Conservation (phyloP, 306 rosid genomes). For the Spatholobus suberectus region DNA sequence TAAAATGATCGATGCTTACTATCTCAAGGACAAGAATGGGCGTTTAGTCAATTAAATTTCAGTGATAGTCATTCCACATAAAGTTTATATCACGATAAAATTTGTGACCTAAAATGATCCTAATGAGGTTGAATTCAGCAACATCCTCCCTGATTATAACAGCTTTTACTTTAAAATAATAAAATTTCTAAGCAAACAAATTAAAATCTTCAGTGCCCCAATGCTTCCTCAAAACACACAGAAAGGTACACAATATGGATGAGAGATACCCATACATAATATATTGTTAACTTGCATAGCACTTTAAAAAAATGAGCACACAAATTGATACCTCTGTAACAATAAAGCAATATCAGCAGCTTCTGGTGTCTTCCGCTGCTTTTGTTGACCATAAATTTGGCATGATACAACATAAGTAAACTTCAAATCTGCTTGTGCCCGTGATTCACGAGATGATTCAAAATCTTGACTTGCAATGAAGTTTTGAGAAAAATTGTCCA, state of each 20-base stretch:
- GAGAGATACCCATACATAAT: conserved; percentile 1
- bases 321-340: conserved; percentile 75
- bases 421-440: conserved; percentile 96
- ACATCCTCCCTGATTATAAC: conserved; percentile 28
- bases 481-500: conserved; percentile 65
- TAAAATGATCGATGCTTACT: neutral
- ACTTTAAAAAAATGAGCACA: neutral
- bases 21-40: neutral
- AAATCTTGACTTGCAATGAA: conserved; percentile 73
- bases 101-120: neutral
- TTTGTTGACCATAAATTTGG: conserved; percentile 99
- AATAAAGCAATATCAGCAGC: conserved; percentile 93
- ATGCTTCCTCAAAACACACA: conserved; percentile 14
- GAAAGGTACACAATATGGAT: conserved; percentile 6
- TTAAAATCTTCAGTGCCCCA: neutral
- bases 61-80: neutral
- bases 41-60: neutral
- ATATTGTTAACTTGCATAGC: neutral
- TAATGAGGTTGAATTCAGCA: neutral
- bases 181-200: conserved; percentile 7
- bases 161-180: neutral
- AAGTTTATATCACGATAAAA: neutral
- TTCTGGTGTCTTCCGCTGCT: conserved; percentile 74
- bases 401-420: conserved; percentile 98
- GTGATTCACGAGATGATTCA: conserved; percentile 80